phyloP scores from a whole-genome alignment of 78 protist species.

The Polysphondylium violaceum region DNA sequence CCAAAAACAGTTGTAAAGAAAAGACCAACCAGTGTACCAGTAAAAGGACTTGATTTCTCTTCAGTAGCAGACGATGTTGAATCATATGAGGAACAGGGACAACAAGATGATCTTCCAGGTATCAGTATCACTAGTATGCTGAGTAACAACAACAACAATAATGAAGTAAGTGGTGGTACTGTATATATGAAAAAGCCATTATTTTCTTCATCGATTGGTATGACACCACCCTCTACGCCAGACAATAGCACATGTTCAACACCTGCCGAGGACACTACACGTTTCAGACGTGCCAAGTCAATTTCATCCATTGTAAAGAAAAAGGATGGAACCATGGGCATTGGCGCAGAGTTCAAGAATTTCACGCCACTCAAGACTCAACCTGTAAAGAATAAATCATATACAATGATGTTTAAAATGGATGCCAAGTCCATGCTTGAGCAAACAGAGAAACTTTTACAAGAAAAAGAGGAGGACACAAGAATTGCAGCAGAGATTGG shows the following conservation, averaged over 20 bases:
- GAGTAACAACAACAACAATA: not conserved
- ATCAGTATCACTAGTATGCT: not conserved
- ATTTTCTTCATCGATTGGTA: constrained; percentile 25
- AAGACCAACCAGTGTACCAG: not conserved
- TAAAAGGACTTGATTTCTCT: too few species aligned
- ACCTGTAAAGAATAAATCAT: constrained; percentile 34
- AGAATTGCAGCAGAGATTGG: constrained; percentile 77
- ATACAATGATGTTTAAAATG: constrained; percentile 57
- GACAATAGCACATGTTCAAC: not conserved
- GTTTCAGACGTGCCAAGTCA: constrained; percentile 37
- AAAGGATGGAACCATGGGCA: not conserved
- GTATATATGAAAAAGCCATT: constrained; percentile 11
- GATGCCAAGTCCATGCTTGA: constrained; percentile 44
- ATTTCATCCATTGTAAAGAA: constrained; percentile 20
- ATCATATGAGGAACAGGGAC: too few species aligned
- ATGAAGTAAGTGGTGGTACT: constrained; percentile 22
- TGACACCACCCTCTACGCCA: constrained; percentile 28
- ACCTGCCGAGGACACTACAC: constrained; percentile 2
- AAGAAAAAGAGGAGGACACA: constrained; percentile 68
- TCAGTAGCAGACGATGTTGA: too few species aligned
- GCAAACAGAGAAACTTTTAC: constrained; percentile 53
- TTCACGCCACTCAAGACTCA: constrained; percentile 28
- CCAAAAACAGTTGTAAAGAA: too few species aligned
- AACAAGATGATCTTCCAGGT: too few species aligned
- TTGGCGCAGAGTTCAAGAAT: constrained; percentile 6